A percentile compares a stretch with the other conserved stretches of the same genome.
phyloP scores from a whole-genome alignment of 768 basidiomycete species.

The Tricholoma furcatifolium region DNA sequence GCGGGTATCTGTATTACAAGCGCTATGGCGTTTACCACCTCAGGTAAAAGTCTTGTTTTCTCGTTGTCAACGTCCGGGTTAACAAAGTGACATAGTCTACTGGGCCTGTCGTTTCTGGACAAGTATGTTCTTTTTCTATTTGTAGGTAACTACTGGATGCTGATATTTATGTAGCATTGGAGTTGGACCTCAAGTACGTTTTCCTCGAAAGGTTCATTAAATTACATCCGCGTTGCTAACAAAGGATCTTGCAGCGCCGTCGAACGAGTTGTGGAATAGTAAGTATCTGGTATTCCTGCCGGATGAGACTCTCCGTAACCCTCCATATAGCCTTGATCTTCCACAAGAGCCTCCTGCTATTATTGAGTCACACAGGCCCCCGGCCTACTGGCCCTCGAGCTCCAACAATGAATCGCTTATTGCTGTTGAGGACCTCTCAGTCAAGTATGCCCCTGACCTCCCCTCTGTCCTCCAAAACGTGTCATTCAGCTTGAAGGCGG shows the following conservation, averaged over 20 bases:
- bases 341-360: slow-evolving; percentile 83
- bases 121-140: slow-evolving; percentile 17
- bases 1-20: slow-evolving; percentile 78
- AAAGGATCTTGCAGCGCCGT: slow-evolving; percentile 58
- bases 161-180: slow-evolving; percentile 41
- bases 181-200: slow-evolving; percentile 73
- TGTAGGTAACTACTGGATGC: background rate
- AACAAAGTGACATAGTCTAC: slow-evolving; percentile 32
- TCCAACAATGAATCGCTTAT: slow-evolving; percentile 58
- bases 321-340: slow-evolving; percentile 52
- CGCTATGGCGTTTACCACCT: slow-evolving; percentile 51
- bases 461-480: slow-evolving; percentile 76
- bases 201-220: background rate
- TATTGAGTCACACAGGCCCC: slow-evolving; percentile 72
- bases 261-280: slow-evolving; percentile 89
- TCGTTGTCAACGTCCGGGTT: background rate
- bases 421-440: slow-evolving; percentile 67
- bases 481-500: slow-evolving; percentile 68
- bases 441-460: slow-evolving; percentile 84
- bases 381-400: slow-evolving; percentile 92
- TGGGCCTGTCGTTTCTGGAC: slow-evolving; percentile 56
- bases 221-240: background rate
- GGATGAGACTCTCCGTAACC: background rate
- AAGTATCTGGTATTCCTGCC: slow-evolving; percentile 9
- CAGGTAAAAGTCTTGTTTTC: slow-evolving; percentile 24